Percentiles rank a stretch among this genome's conserved stretches.
phyloP scores from a whole-genome alignment of 768 basidiomycete genomes.

The Amanita muscaria region DNA sequence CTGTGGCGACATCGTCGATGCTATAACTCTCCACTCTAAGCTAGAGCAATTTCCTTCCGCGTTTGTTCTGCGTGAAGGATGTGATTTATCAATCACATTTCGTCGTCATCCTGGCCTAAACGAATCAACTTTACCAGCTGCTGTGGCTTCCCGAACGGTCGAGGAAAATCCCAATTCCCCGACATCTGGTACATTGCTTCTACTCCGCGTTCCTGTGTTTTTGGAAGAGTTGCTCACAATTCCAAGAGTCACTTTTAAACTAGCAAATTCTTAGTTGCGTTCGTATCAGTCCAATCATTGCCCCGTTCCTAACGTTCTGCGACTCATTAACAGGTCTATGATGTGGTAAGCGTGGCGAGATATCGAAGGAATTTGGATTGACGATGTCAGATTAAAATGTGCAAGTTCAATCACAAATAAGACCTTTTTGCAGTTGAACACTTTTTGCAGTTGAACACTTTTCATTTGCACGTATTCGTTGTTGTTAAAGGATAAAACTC shows the following conservation, averaged over 20 bases:
- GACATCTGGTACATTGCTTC: slow-evolving; percentile 11
- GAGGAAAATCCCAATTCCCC: slow-evolving; percentile 7
- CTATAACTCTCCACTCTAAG: slow-evolving; percentile 6
- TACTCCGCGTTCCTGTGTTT: slow-evolving; percentile 10
- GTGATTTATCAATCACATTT: slow-evolving; percentile 11
- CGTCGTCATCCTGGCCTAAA: too few relatives aligned
- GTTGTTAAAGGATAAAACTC: too few relatives aligned
- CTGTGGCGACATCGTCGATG: too few relatives aligned
- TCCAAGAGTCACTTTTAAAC: slow-evolving; percentile 5
- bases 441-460: too few relatives aligned
- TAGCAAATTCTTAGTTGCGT: slow-evolving; percentile 10
- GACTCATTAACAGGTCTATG: slow-evolving; percentile 1
- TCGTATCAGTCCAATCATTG: slow-evolving; percentile 1
- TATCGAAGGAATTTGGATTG: too few relatives aligned
- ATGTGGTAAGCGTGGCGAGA: background rate
- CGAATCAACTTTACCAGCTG: slow-evolving; percentile 11
- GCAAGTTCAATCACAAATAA: too few relatives aligned
- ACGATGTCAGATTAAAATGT: too few relatives aligned
- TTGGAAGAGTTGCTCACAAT: slow-evolving; percentile 9
- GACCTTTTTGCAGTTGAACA: too few relatives aligned
- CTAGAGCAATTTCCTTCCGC: slow-evolving; percentile 10
- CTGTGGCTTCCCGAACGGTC: slow-evolving; percentile 8
- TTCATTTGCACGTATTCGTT: too few relatives aligned
- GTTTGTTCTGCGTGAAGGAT: slow-evolving; percentile 11
- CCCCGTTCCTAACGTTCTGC: slow-evolving; percentile 1